These are phyloP conservation scores for Solanum pinnatisectum DNA, from an alignment of 257 asterid species.

Conservation along the genomic window DNA sequence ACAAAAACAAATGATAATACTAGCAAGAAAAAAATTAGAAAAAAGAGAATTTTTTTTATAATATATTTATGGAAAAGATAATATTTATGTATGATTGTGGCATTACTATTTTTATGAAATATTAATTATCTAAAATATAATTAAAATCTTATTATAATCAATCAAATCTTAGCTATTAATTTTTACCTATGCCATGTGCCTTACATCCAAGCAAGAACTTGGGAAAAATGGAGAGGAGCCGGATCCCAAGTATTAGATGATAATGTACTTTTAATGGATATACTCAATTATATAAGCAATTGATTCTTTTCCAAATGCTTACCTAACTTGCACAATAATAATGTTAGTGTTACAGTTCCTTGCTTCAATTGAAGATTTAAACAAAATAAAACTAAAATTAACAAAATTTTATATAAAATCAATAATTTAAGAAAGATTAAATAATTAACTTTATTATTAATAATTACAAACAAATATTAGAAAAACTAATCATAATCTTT, in stretches of 20 bases:
- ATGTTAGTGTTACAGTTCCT: background rate
- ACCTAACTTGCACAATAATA: background rate
- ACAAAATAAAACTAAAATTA: background rate
- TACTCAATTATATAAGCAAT: background rate
- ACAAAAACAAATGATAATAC: too few relatives aligned
- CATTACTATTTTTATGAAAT: too few relatives aligned
- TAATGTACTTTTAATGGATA: background rate
- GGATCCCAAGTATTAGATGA: background rate
- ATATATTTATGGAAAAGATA: too few relatives aligned
- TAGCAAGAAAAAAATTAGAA: too few relatives aligned
- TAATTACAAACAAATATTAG: background rate
- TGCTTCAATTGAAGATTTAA: background rate
- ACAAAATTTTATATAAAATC: background rate
- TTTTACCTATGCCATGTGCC: too few relatives aligned
- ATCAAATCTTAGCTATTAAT: too few relatives aligned
- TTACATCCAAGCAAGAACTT: too few relatives aligned
- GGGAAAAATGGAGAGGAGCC: too few relatives aligned
- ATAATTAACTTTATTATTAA: background rate
- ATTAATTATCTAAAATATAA: too few relatives aligned
- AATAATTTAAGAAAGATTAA: background rate
- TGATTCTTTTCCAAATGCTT: background rate
- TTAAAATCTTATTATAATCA: too few relatives aligned
- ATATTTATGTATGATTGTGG: too few relatives aligned
- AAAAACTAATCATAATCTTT: background rate
- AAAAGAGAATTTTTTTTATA: too few relatives aligned